Conservation (phyloP, 306 rosid species). For the Vigna unguiculata region DNA sequence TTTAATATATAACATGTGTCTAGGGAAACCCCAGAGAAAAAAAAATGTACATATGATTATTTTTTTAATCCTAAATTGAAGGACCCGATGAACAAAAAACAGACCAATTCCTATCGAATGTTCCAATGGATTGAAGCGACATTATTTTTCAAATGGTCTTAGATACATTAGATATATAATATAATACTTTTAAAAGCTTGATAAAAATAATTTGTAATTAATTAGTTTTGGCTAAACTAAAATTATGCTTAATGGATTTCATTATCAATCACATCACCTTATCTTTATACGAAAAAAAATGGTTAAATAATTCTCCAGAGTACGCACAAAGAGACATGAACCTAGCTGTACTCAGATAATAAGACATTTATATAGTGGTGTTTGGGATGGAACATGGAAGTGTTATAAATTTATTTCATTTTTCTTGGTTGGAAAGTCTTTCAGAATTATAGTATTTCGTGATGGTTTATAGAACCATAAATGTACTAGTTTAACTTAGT, state of each 20-base stretch:
- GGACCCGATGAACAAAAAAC: not conserved
- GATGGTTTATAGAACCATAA: not conserved
- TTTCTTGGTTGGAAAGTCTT: not conserved
- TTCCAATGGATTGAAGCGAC: not conserved
- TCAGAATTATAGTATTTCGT: not conserved
- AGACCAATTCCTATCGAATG: not conserved
- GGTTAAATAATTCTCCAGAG: not conserved
- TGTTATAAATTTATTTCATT: not conserved
- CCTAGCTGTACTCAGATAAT: conserved; percentile 22
- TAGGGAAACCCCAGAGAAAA: not conserved
- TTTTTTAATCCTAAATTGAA: not conserved
- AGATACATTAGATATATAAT: not conserved
- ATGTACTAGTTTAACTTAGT: not conserved
- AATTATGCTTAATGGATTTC: conserved; percentile 8
- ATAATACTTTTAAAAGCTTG: not conserved
- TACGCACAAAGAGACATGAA: not conserved
- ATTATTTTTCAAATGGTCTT: not conserved
- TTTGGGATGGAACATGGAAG: not conserved
- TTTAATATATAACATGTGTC: not conserved
- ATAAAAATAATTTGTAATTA: not conserved
- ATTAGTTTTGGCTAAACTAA: not conserved
- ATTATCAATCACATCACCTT: conserved; percentile 27
- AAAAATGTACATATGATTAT: not conserved
- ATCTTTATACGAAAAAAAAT: conserved; percentile 10
- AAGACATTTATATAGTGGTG: not conserved